phyloP scores from a whole-genome alignment of 1,139 yeast genomes.

The Kodamaea plutei region DNA sequence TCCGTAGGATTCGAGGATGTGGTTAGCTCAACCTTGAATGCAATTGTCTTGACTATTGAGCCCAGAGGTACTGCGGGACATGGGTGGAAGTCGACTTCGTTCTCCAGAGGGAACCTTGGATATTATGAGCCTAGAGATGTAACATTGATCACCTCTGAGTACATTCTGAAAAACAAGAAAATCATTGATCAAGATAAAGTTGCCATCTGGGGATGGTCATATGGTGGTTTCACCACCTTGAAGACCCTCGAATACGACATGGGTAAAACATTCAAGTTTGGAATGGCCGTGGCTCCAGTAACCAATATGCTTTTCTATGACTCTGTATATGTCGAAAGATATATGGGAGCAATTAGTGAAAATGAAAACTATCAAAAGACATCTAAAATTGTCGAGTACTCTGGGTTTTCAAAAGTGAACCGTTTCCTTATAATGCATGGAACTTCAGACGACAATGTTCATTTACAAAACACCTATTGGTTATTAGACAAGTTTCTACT shows the following conservation, averaged over 20 bases:
- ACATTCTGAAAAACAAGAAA: slow-evolving; percentile 46
- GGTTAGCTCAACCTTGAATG: slow-evolving; percentile 63
- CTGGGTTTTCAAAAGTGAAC: slow-evolving; percentile 42
- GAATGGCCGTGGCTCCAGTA: slow-evolving; percentile 89
- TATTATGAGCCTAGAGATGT: slow-evolving; percentile 86
- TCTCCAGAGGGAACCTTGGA: slow-evolving; percentile 71
- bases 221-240: slow-evolving; percentile 78
- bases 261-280: slow-evolving; percentile 66
- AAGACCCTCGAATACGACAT: slow-evolving; percentile 71
- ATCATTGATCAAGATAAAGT: slow-evolving; percentile 59
- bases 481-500: slow-evolving; percentile 67
- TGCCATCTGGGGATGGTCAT: slow-evolving; percentile 98
- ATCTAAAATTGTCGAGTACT: slow-evolving; percentile 46
- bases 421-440: slow-evolving; percentile 90
- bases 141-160: slow-evolving; percentile 57
- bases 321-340: slow-evolving; percentile 85
- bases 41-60: slow-evolving; percentile 77
- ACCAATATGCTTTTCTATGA: slow-evolving; percentile 80
- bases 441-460: slow-evolving; percentile 96
- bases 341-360: slow-evolving; percentile 65
- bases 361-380: slow-evolving; percentile 46
- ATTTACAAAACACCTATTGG: slow-evolving; percentile 78
- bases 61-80: slow-evolving; percentile 94
- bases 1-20: slow-evolving; percentile 64
- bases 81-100: slow-evolving; percentile 73